Base-by-base conservation (phyloP, 2,329 filamentous ascomycete genomes). In the Phyllosticta paracitricarpa region DNA sequence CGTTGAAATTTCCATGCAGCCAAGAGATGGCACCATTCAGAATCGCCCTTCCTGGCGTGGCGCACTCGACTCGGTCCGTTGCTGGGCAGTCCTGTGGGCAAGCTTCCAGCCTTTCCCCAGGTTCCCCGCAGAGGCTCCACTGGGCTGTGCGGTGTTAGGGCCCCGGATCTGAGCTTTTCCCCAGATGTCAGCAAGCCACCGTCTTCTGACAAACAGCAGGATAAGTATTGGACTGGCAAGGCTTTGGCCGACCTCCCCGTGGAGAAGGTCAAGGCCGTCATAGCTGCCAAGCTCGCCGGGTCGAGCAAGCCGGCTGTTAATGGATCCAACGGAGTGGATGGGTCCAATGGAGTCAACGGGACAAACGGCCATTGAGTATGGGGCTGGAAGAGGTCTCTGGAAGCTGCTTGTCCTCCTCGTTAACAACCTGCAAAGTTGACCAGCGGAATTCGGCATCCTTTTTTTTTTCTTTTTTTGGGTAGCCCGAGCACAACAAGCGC, bases 141-240 rank as follows among this genome's bases (percentile, higher is more conserved):
- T 48, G 40, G 12, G 40, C 40, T 48, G 40, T 17, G 40, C 40
- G 5, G 40, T n/a, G 14, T 48, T 17, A 48, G 40, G 40, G 40
- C 40, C 35, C 53, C 58, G 58, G 58, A 60, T 60, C 25, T 60
- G 33, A 54, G 56, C 58, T 60, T 56, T 60, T 56, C 58, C 58
- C 53, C 58, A 56, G 53, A 56, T 54, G 58, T 54, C 58, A 56
- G 40, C 40, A 48, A 48, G 40, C 40, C 40, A 48, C 40, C 14
- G 4, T 17, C 40, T 48, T n/a, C 40, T 48, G 14, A 48, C 40
- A n/a, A 22, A 28, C 30, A 57, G 17, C 58, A 76, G 65, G 75
- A 77, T 62, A 71, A 70, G 48, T 75, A 73, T 61, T 91, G 88
- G 88, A 89, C 86, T 0, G 87, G 86, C 0, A 79, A 77, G 66